A percentile compares a stretch with the other conserved stretches of the same genome.
Conservation (phyloP, 169 alveolate genomes). For the Cryptosporidium felis region DNA sequence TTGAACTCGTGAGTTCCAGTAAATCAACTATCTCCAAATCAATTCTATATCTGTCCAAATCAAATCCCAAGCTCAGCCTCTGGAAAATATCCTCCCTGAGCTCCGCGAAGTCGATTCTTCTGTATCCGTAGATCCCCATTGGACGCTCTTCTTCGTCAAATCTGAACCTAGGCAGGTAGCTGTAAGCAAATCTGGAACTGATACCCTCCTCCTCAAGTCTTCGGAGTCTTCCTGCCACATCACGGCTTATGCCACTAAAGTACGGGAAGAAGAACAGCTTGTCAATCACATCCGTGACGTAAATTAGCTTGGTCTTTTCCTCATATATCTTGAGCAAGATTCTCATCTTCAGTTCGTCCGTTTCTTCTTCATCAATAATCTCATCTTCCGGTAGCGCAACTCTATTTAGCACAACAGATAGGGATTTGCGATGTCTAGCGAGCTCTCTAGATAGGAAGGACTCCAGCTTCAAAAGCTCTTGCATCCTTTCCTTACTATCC, state of each 20-base stretch:
- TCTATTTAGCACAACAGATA: slow-evolving; percentile 4
- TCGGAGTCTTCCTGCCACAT: neutral
- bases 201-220: neutral
- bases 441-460: slow-evolving; percentile 2
- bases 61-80: neutral
- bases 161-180: slow-evolving; percentile 7
- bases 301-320: slow-evolving; percentile 19
- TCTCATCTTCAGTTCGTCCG: slow-evolving; percentile 14
- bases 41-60: neutral
- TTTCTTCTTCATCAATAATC: neutral
- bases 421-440: slow-evolving; percentile 3
- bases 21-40: slow-evolving; percentile 1
- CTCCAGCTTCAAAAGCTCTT: slow-evolving; percentile 15
- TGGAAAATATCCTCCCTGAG: neutral
- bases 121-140: slow-evolving; percentile 26
- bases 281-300: slow-evolving; percentile 26
- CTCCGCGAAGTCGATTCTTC: neutral
- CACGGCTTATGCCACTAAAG: neutral
- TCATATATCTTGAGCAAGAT: slow-evolving; percentile 27
- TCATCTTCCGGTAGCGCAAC: slow-evolving; percentile 16
- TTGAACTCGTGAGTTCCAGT: neutral
- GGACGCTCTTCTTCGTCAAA: neutral
- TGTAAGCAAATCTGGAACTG: neutral
- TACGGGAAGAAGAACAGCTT: slow-evolving; percentile 32
- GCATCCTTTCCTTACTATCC: neutral